Evolutionary conservation across 257 asterid species (phyloP), one percentile per base, ranked within the genome.

Genomic region (Parsonsia alboflavescens): DNA sequence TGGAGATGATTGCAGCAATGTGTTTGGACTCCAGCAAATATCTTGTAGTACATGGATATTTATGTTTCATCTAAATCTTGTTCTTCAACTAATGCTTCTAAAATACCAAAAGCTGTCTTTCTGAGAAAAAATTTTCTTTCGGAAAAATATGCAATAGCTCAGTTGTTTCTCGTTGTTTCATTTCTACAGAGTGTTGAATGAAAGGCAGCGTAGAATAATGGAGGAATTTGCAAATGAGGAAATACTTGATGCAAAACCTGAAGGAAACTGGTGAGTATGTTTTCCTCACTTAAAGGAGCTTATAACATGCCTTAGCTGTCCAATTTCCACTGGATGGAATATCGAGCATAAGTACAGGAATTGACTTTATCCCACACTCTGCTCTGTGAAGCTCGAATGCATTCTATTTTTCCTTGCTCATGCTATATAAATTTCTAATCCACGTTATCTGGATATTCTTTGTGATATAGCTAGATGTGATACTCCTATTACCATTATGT

Each of bases 221-320:
- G 97, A 91, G 81, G 98, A 91, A 82, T 89, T 91, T 84, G 98
- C 82, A 48, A 70, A 85, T 88, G 89, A 91, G 84, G 93, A 87
- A 84, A 80, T 84, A 72, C 71, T 64, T 66, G 81, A 83, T 6
- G 87, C 80, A 69, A 76, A 82, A 48, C 62, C 79, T 28, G 89
- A 83, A 81, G 89, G 83, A 76, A 90, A 71, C 72, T 81, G 93
- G 98, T 93, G 76, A 87, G 91, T 80, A 33, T 19, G n/a, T 50
- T 50, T n/a, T 48, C 62, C 44, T 70, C 74, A 49, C 39, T 1
- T 70, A 50, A 33, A 24, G 48, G 45, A 28, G 41, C 39, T 3
- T 41, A 69, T 68, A 68, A n/a, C 41, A 33, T n/a, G 2, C 2
- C 54, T 44, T 24, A 44, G 33, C 53, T 24, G 17, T 67, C 48